A percentile compares a stretch with the other conserved stretches of the same genome.
phyloP scores from a whole-genome alignment of 1,284 basidiomycete genomes.

The Vanrija sp. region DNA sequence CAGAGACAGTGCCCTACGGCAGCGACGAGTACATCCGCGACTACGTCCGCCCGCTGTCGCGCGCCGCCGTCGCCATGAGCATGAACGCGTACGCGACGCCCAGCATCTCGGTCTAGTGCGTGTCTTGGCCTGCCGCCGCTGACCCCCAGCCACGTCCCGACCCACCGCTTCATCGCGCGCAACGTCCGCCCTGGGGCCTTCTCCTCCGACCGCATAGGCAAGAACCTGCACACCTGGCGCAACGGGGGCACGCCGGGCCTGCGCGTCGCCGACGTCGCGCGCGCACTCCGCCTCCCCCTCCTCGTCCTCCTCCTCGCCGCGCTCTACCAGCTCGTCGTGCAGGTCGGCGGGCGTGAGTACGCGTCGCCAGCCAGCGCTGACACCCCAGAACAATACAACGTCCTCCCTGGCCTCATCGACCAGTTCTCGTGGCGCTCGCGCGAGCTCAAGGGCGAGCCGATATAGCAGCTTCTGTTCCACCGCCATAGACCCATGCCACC shows the following conservation, averaged over 20 bases:
- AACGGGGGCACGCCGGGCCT: conserved; percentile 30
- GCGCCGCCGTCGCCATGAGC: conserved; percentile 43
- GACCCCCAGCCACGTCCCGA: conserved; percentile 38
- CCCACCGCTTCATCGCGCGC: conserved; percentile 37
- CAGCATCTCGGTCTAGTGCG: conserved; percentile 46
- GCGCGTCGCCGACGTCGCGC: conserved; percentile 25
- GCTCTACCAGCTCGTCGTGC: conserved; percentile 33
- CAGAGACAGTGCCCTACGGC: conserved; percentile 40
- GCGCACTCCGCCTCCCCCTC: conserved; percentile 30
- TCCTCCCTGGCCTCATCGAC: conserved; percentile 31
- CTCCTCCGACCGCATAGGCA: conserved; percentile 26
- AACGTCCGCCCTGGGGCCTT: conserved; percentile 36
- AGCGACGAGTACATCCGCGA: conserved; percentile 41
- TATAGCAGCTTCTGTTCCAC: background rate
- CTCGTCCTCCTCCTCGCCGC: conserved; percentile 30
- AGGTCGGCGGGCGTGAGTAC: conserved; percentile 33
- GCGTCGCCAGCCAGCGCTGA: background rate
- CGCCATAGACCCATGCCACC: no score
- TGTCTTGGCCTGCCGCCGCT: conserved; percentile 2
- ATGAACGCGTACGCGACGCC: conserved; percentile 45
- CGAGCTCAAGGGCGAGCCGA: background rate
- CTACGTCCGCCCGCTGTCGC: conserved; percentile 47
- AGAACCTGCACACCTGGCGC: conserved; percentile 36
- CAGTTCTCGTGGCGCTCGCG: conserved; percentile 19
- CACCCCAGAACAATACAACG: conserved; percentile 32